Evolutionary conservation across 495 filamentous ascomycete genomes (phyloP), one percentile per base, ranked within the genome.

Genomic region (Oleoguttula mirabilis): DNA sequence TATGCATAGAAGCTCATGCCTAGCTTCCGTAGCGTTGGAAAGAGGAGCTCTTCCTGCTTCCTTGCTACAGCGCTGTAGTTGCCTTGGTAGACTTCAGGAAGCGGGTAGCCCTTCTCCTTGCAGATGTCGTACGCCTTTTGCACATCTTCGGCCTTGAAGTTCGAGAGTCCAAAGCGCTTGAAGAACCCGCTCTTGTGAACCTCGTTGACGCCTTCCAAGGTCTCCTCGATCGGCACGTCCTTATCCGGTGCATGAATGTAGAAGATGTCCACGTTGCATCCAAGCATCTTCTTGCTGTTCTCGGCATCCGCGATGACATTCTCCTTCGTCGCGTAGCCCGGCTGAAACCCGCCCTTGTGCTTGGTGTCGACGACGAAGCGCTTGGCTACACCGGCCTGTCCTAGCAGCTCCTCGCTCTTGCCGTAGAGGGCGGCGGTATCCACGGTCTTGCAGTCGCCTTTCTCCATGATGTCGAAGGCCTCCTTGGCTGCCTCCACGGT

Each of bases 71-170:
- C 44, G 27, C 23, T 35, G 40, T 53, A 53, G 28, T 48, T 45
- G 3, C 50, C 71, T 48, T 75, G 69, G 43, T 63, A 75, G n/a
- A 75, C 66, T 10, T 43, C 60, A 0, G 72, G 71, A 21, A 64
- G 50, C 7, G 69, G 55, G 24, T 63, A 71, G 19, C 57, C 55
- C 23, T 66, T 63, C 34, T 57, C 52, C 10, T 56, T 57, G 32
- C 55, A 57, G 41, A 66, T 48, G 27, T 63, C 56, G 45, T 64
- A 55, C n/a, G 68, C 60, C 40, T 65, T 56, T 31, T 60, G 48
- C 12, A 72, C 65, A 19, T 70, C 59, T 1, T 52, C 53, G 7
- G 64, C 58, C 1, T 48, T 43, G 49, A 67, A 69, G 41, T 73
- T 72, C 30, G 61, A 68, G 21, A 76, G 53, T 4, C 71, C 69